A percentile compares a stretch with the other conserved stretches of the same genome.
These are phyloP conservation scores for Melanopsichium pennsylvanicum DNA, from an alignment of 1,284 basidiomycete genomes.

Conservation along the genomic window DNA sequence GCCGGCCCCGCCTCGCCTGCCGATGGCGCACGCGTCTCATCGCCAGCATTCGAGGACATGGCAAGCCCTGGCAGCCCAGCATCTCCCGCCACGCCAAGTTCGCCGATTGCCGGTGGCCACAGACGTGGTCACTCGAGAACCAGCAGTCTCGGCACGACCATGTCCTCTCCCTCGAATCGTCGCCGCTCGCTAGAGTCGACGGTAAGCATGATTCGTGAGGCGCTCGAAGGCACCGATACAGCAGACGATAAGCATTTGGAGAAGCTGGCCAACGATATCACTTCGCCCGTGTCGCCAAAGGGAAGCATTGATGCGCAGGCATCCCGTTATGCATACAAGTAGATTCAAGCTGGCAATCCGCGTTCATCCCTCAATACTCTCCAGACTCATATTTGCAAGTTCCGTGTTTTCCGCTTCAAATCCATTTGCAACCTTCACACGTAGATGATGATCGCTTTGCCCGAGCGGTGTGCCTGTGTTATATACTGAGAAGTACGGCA, in stretches of 20 bases:
- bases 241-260: slow-evolving; percentile 54
- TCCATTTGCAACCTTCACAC: too few species aligned
- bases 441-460: too few species aligned
- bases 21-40: slow-evolving; percentile 69
- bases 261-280: slow-evolving; percentile 56
- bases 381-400: too few species aligned
- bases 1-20: slow-evolving; percentile 73
- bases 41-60: slow-evolving; percentile 64
- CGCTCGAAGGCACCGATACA: slow-evolving; percentile 57
- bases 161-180: slow-evolving; percentile 91
- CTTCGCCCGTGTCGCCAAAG: slow-evolving; percentile 45
- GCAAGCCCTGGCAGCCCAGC: slow-evolving; percentile 33
- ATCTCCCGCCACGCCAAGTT: slow-evolving; percentile 43
- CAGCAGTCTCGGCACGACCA: slow-evolving; percentile 92
- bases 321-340: slow-evolving; percentile 14
- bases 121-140: slow-evolving; percentile 67
- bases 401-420: too few species aligned
- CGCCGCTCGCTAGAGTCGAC: slow-evolving; percentile 93
- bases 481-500: too few species aligned
- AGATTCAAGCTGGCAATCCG: too few species aligned
- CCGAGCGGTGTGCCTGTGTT: too few species aligned
- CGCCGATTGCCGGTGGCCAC: slow-evolving; percentile 46
- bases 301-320: slow-evolving; percentile 16
- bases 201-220: slow-evolving; percentile 84
- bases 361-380: too few species aligned